These are phyloP conservation scores for Musa troglodytarum DNA, from an alignment of 176 grass and related monocot species.

Conservation along the genomic window DNA sequence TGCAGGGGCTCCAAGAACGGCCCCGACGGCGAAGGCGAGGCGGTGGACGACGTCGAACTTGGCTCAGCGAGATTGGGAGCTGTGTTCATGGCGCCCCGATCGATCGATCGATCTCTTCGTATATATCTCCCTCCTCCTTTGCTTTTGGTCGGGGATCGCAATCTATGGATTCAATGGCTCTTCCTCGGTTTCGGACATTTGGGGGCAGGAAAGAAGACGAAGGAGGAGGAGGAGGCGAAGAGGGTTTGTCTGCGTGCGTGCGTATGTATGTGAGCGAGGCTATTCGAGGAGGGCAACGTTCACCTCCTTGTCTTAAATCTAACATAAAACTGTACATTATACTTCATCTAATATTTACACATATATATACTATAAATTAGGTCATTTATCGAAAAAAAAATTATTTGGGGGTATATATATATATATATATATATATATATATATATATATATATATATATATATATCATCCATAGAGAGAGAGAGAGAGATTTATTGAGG, in stretches of 20 bases:
- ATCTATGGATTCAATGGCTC: too few relatives aligned
- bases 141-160: too few relatives aligned
- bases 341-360: background rate
- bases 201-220: background rate
- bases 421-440: background rate
- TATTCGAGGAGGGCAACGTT: background rate
- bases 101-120: background rate
- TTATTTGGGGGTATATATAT: too few relatives aligned
- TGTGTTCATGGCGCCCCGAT: background rate
- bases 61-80: background rate
- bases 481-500: too few relatives aligned
- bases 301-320: background rate
- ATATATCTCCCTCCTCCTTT: too few relatives aligned
- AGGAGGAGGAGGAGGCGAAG: background rate
- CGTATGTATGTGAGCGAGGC: background rate
- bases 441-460: too few relatives aligned
- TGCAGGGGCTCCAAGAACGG: slow-evolving; percentile 15
- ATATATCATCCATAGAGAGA: too few relatives aligned
- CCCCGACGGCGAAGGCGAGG: background rate
- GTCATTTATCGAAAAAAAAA: too few relatives aligned
- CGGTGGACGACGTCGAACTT: background rate
- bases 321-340: background rate
- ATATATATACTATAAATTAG: background rate
- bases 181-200: background rate
- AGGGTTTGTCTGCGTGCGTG: background rate